Conservation (phyloP, 73 alveolate species). For the Stentor roeselii region DNA sequence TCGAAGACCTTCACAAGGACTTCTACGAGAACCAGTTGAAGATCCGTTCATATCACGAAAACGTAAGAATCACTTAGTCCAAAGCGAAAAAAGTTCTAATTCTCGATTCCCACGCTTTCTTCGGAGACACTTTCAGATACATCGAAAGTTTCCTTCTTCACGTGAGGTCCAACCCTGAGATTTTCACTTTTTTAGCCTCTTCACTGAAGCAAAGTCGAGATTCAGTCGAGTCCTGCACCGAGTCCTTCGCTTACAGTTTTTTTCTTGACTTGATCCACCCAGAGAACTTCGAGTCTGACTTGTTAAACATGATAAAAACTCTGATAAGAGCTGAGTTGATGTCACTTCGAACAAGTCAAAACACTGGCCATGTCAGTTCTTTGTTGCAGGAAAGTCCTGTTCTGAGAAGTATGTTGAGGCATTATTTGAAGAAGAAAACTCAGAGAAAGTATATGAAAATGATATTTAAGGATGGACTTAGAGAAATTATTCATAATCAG, state of each 20-base stretch:
- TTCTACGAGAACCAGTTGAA: background rate
- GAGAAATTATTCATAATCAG: conserved; percentile 19
- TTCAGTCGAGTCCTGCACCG: background rate
- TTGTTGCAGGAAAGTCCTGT: background rate
- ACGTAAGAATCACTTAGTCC: conserved; percentile 10
- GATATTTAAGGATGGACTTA: background rate
- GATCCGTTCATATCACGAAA: conserved; percentile 7
- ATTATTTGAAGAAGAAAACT: background rate
- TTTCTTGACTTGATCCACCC: conserved; percentile 9
- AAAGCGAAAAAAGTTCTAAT: background rate
- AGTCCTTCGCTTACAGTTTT: background rate
- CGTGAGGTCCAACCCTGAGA: conserved; percentile 5
- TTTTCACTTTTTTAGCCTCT: background rate
- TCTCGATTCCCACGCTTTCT: background rate
- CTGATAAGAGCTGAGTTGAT: conserved; percentile 5
- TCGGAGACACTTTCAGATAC: conserved; percentile 13
- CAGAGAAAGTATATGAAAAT: conserved; percentile 8
- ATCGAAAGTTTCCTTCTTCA: conserved; percentile 7
- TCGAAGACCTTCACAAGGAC: conserved; percentile 16
- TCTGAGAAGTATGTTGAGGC: background rate
- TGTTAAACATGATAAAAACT: background rate
- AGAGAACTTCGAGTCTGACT: background rate
- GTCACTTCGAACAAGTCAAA: no score
- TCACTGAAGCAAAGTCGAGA: background rate
- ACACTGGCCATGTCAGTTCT: background rate